phyloP scores from a whole-genome alignment of 2,329 filamentous ascomycete genomes.

The Metarhizium robertsii region DNA sequence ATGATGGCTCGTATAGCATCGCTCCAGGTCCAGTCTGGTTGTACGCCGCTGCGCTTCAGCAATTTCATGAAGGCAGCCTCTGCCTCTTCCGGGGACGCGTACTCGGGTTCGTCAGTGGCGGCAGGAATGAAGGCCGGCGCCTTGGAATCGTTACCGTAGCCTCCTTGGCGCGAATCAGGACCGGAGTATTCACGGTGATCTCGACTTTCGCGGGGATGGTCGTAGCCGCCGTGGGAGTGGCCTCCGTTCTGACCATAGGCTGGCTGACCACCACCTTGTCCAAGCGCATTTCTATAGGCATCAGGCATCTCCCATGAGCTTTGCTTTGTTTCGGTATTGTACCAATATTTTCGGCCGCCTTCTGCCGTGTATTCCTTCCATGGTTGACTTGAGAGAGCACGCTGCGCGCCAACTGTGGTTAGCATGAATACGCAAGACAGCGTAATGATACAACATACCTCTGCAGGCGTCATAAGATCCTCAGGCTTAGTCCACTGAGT shows the following conservation, averaged over 20 bases:
- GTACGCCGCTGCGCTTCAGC: constrained; percentile 73
- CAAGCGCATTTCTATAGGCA: constrained; percentile 65
- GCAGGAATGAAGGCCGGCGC: constrained; percentile 53
- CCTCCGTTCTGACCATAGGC: constrained; percentile 35
- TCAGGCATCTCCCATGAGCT: constrained; percentile 95
- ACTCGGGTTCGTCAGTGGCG: constrained; percentile 65
- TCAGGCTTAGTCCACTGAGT: constrained; percentile 94
- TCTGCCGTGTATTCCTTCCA: constrained; percentile 91
- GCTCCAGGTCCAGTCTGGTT: constrained; percentile 89
- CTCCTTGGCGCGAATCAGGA: constrained; percentile 49
- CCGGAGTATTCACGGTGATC: constrained; percentile 25
- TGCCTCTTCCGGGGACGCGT: constrained; percentile 72
- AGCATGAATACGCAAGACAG: background rate
- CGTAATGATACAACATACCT: constrained; percentile 44
- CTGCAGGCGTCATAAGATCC: constrained; percentile 74
- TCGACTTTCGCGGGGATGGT: constrained; percentile 30
- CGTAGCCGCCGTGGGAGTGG: constrained; percentile 24
- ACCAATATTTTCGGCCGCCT: constrained; percentile 89
- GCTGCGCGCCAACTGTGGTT: constrained; percentile 35
- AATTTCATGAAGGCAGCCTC: constrained; percentile 90
- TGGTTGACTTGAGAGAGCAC: constrained; percentile 69
- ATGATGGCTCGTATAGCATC: constrained; percentile 78
- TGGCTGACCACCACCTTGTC: constrained; percentile 16
- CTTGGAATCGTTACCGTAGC: constrained; percentile 45
- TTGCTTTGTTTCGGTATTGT: constrained; percentile 82